Base-by-base conservation (phyloP, 2,329 filamentous ascomycete genomes). In the Westerdykella aurantiaca region DNA sequence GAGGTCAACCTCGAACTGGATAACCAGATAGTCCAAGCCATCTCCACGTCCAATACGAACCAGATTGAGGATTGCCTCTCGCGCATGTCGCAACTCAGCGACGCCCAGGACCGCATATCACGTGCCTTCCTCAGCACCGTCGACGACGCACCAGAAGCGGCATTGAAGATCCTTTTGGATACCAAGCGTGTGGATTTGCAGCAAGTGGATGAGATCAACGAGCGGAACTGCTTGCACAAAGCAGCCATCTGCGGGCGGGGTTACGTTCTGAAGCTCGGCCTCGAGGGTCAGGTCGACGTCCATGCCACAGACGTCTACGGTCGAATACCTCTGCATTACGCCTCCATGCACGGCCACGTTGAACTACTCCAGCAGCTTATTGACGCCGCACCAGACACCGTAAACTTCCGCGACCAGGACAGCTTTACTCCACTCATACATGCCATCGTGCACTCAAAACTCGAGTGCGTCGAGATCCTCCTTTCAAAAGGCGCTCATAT, bases 341-440 rank as follows among this genome's bases (percentile, higher is more conserved):
- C 93, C 12, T 95, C 88, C 65, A 90, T 97, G 79, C 88, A 96
- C 70, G 93, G 93, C 5, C 81, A 87, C 37, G 77, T 94, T 16
- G 85, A 87, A 43, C 89, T 95, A 81, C 79, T 94, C 22, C 79
- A 87, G 53, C 77, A 80, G 35, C 74, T 96, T 16, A 72, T 95
- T 40, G 71, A 77, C 50, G 80, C 80, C 17, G 82, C 85, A 38
- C 79, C 81, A 4, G 74, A 80, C 16, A 95, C 88, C 0, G 85
- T 97, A 48, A 83, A 97, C 62, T 74, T 85, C 34, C 90, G 90
- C 61, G 93, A 98, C 60, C 87, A 97, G 61, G 91, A 98, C 70
- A 96, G 95, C 68, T 98, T 95, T 66, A 97, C 91, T 0, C 90
- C 93, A 1, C 72, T 98, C 37, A 93, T 98, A 45, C 93, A 97